Evolutionary conservation across 1,284 basidiomycete species (phyloP), one percentile per base, ranked within the genome.

Genomic region (Naganishia liquefaciens): DNA sequence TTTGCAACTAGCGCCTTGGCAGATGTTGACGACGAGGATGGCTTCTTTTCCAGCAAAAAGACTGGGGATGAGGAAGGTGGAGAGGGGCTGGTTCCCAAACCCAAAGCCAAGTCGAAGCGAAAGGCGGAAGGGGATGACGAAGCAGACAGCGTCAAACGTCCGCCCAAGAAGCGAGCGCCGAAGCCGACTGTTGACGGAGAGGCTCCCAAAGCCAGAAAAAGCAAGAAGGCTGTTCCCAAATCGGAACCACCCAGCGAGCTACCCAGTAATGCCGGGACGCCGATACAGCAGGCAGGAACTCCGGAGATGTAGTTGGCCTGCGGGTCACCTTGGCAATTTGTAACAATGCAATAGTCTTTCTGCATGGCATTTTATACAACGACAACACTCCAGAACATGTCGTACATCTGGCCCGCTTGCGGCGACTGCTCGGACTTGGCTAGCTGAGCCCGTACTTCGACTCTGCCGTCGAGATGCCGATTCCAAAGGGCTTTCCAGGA

Each of bases 51-150:
- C 21, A 47, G 46, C 33, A 49, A 50, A n/a, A 57, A 65, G 23
- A 43, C 52, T 72, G 50, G 64, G 62, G 68, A 76, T 66, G 60
- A 73, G 70, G 40, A 77, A 66, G 63, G 70, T 69, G 61, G 71
- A 73, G 68, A 78, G 63, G 58, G 52, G 10, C 43, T 25, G 6
- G 50, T 21, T 30, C 50, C 52, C 10, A 50, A 51, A 17, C 39
- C 53, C 51, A 53, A 54, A 33, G 50, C 54, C 49, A 39, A 23
- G 21, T 40, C 27, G 42, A 65, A 65, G 46, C 37, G 63, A 21
- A 58, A 53, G 17, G 39, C 53, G 3, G 50, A 33, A 11, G 64
- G 37, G 27, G 43, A 53, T 6, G 49, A 30, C 19, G 63, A 28
- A 3, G 63, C 42, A 13, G 63, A 47, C 6, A 40, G 40, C 37